phyloP scores from a whole-genome alignment of 1,284 basidiomycete genomes.

The Pseudozyma tsukubaensis region DNA sequence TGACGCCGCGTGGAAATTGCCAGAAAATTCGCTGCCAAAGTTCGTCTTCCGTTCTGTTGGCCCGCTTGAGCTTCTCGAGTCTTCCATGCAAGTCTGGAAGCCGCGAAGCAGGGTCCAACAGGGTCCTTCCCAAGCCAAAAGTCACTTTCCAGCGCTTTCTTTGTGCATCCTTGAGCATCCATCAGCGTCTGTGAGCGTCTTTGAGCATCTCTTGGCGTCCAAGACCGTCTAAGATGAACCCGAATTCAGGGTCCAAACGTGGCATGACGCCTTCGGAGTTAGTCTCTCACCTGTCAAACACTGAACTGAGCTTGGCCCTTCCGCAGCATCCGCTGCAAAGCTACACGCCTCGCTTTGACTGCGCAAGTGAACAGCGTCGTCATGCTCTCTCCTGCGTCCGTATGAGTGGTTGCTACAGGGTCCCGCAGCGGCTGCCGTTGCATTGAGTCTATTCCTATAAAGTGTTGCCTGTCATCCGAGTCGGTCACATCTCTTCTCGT shows the following conservation, averaged over 20 bases:
- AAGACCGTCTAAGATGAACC: slow-evolving; percentile 3
- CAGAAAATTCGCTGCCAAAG: slow-evolving; percentile 15
- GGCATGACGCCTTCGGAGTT: slow-evolving; percentile 33
- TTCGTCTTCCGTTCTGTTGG: not conserved
- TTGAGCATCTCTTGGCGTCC: slow-evolving; percentile 7
- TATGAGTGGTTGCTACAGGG: slow-evolving; percentile 7
- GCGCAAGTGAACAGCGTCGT: slow-evolving; percentile 14
- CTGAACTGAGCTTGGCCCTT: not conserved
- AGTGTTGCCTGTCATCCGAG: slow-evolving; percentile 5
- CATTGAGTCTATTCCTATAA: slow-evolving; percentile 18
- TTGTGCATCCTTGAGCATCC: slow-evolving; percentile 21
- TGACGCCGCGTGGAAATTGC: slow-evolving; percentile 18
- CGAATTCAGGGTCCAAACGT: slow-evolving; percentile 34
- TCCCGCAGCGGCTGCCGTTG: not conserved
- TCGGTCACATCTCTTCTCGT: not conserved
- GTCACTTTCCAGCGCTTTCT: slow-evolving; percentile 24
- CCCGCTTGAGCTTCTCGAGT: slow-evolving; percentile 10
- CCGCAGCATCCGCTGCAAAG: not conserved
- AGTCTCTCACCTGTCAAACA: slow-evolving; percentile 25
- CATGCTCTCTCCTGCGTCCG: slow-evolving; percentile 1
- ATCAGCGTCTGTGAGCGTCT: slow-evolving; percentile 19
- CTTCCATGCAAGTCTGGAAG: slow-evolving; percentile 17
- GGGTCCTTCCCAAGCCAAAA: slow-evolving; percentile 12
- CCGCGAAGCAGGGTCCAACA: not conserved
- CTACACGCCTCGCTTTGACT: not conserved